Percentiles rank a stretch among this genome's conserved stretches.
Evolutionary conservation across 2,329 filamentous ascomycete genomes (phyloP).

Genomic region (Colletotrichum costaricense): DNA sequence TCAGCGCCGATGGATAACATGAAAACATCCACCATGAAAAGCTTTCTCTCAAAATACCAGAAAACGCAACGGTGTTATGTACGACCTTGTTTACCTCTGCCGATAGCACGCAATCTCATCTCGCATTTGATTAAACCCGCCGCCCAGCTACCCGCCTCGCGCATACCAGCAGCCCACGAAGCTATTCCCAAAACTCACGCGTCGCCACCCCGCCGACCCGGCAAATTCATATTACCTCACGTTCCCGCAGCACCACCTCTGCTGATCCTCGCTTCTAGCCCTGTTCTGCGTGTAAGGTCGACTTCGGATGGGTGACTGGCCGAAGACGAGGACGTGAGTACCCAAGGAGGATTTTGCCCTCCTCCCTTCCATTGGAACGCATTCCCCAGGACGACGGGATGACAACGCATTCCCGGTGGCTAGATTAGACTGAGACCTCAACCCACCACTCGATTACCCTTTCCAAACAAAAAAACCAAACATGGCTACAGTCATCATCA

Average conservation of each 20-base stretch:
- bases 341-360: too few species aligned
- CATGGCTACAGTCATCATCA: not conserved
- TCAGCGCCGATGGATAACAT: not conserved
- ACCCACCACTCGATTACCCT: not conserved
- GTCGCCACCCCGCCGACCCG: constrained; percentile 14
- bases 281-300: too few species aligned
- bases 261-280: not conserved
- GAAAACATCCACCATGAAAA: not conserved
- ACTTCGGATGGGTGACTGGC: not conserved
- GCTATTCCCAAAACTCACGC: constrained; percentile 24
- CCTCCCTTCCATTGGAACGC: constrained; percentile 32
- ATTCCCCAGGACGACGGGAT: constrained; percentile 22
- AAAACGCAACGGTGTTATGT: not conserved
- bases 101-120: constrained; percentile 23
- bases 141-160: not conserved
- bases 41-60: not conserved
- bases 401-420: constrained; percentile 22
- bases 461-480: not conserved
- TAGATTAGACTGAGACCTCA: constrained; percentile 32
- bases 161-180: constrained; percentile 10
- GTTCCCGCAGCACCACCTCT: not conserved
- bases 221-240: constrained; percentile 32
- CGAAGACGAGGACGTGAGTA: not conserved
- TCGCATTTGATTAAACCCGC: constrained; percentile 6
- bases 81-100: not conserved